A percentile compares a stretch with the other conserved stretches of the same genome.
These are phyloP conservation scores for Mycosphaerella sp. DNA, from an alignment of 2,329 filamentous ascomycete species.

Conservation along the genomic window DNA sequence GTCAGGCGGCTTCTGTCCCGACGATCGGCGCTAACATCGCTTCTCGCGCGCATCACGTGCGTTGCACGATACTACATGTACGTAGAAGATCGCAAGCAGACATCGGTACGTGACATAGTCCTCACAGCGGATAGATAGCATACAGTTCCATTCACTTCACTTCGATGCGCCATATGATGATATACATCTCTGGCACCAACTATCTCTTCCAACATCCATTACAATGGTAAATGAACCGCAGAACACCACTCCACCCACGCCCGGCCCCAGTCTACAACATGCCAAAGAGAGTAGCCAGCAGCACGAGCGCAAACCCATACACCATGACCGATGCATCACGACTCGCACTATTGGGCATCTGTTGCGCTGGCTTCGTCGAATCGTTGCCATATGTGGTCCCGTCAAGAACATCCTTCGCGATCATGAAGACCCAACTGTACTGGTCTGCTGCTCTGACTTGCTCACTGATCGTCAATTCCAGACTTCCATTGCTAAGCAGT, in stretches of 20 bases:
- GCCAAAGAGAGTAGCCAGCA: conserved; percentile 2
- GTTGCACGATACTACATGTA: no score
- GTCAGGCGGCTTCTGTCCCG: no score
- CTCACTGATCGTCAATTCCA: conserved; percentile 34
- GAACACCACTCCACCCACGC: neutral
- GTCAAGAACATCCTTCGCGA: conserved; percentile 19
- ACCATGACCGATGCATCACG: neutral
- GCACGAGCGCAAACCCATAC: neutral
- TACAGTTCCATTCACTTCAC: no score
- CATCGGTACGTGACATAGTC: no score
- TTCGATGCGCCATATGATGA: no score
- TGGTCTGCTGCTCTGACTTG: conserved; percentile 34
- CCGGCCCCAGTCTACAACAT: neutral
- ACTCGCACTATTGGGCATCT: conserved; percentile 4
- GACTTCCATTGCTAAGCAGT: conserved; percentile 26
- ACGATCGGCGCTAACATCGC: no score
- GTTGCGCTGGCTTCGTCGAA: neutral
- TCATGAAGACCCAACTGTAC: conserved; percentile 43
- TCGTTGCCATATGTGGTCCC: neutral
- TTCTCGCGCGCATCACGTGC: no score
- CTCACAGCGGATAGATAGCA: no score
- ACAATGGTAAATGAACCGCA: neutral
- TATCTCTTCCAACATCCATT: neutral
- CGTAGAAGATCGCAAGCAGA: no score
- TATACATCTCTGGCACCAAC: neutral